Evolutionary conservation across 225 moss, liverwort and hornwort species (phyloP), one percentile per base, ranked within the genome.

Genomic region (Ulota crispa): DNA sequence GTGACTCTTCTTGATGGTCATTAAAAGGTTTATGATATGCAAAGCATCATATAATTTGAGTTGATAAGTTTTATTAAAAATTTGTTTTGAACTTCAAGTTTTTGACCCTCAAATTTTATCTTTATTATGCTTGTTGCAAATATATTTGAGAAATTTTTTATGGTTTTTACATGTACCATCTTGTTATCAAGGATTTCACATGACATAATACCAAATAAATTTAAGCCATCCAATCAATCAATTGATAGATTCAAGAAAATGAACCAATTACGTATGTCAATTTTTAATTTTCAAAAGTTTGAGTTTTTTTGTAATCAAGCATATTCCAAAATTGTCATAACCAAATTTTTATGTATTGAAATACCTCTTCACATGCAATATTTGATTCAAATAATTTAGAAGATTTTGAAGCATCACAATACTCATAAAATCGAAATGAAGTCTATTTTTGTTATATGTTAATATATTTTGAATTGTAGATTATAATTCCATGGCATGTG

Each of bases 371-470:
- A 47, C 39, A 64, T 43, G 7, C 0, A 9, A 19, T 0, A 30
- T 0, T 24, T 36, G 0, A 41, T 28, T 55, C 1, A 12, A 55
- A 20, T 36, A 8, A 34, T 1, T 42, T 4, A n/a, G 6, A 15
- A 32, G 10, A 31, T 15, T 64, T n/a, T 0, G 3, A 77, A 0
- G n/a, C 0, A 34, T 19, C 16, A 0, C 15, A 10, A 67, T 2
- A 0, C 0, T 37, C n/a, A 0, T 19, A 36, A 37, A 23, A 32
- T 8, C 0, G 0, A 0, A 32, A 50, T 9, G 1, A 0, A 0
- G 16, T 1, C 70, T 30, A 0, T 19, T n/a, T 24, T 68, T 0
- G n/a, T 31, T 16, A 3, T 0, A 43, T 47, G 5, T 16, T 18
- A 50, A 50, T 16, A 50, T 70, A 39, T 3, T 9, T 0, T 61